Evolutionary conservation across 192 early-diverging fungal genomes (phyloP), one percentile per base, ranked within the genome.

Genomic region (Podila verticillata): DNA sequence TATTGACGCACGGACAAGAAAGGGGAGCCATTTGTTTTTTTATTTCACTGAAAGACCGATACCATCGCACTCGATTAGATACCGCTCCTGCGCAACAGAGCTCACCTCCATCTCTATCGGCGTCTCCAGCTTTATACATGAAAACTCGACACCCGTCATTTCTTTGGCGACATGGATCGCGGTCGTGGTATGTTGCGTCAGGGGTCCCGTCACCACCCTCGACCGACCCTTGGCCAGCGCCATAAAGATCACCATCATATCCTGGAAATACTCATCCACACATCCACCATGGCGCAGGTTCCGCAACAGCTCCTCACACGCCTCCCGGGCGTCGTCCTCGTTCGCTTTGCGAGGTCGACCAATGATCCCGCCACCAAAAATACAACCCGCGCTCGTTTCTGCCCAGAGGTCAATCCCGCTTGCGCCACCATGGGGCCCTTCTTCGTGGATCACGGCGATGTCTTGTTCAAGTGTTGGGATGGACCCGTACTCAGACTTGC

Each of bases 201-300:
- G 24, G 5, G 71, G 75, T n/a, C 82, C 82, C 19, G 81, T 63
- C 22, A 84, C 35, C 2, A 84, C 24, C 57, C 61, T 26, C 12
- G 83, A 84, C 35, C 47, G 60, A 9, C 83, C 84, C 35, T 86
- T 56, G 19, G 83, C 83, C 5, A 84, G 48, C 7, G 83, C 81
- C 84, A 82, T 81, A 49, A 84, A 84, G 19, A 84, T 71, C 20
- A 84, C 62, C n/a, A 84, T 36, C 68, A 85, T 83, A 84, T 84
- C 83, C 61, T 84, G 84, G 12, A 86, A 51, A 36, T 83, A 83
- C 63, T 83, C 82, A 13, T 83, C 82, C 20, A 81, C 77, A 28
- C 82, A 84, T 66, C 82, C 82, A 26, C 82, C 82, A 31, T 71
- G 71, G 8, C 49, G 57, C n/a, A 71, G 24, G 32, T 83, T 71